Evolutionary conservation across 148 eudicot genomes (phyloP).

Genomic region (Rhododendron griersonianum): DNA sequence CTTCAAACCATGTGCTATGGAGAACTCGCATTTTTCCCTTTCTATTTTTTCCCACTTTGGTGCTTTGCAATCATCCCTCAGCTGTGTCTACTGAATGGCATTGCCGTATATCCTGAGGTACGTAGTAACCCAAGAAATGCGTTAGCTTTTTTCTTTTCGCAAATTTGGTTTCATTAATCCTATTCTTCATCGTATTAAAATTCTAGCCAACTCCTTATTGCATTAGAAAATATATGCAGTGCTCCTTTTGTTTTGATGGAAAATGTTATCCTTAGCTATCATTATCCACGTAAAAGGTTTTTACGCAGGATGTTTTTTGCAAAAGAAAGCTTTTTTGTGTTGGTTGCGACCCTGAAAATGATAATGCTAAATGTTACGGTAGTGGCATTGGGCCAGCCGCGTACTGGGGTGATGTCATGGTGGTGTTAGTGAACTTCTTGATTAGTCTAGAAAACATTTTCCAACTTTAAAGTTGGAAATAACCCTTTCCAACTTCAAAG

Average conservation of each 20-base stretch:
- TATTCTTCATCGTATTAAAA: too few relatives aligned
- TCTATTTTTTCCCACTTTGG: conserved; percentile 27
- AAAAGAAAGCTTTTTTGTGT: not conserved
- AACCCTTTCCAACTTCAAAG: not conserved
- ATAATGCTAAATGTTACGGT: not conserved
- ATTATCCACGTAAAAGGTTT: not conserved
- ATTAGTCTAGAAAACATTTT: not conserved
- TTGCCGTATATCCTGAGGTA: conserved; percentile 57
- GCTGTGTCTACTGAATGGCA: conserved; percentile 49
- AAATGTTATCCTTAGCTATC: not conserved
- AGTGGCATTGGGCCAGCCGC: not conserved
- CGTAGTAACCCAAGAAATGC: not conserved
- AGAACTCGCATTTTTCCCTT: conserved; percentile 18
- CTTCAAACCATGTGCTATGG: conserved; percentile 32
- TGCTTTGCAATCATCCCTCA: conserved; percentile 46
- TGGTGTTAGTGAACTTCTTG: not conserved
- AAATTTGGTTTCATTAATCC: not conserved
- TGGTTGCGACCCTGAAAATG: not conserved
- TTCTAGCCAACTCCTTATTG: too few relatives aligned
- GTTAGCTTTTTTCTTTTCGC: too few relatives aligned
- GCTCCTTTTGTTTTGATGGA: not conserved
- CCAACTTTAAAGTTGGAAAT: not conserved
- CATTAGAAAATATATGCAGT: too few relatives aligned
- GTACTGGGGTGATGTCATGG: not conserved
- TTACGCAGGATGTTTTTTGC: not conserved